Conservation (phyloP, 768 basidiomycete genomes). For the Auricularia sp. region DNA sequence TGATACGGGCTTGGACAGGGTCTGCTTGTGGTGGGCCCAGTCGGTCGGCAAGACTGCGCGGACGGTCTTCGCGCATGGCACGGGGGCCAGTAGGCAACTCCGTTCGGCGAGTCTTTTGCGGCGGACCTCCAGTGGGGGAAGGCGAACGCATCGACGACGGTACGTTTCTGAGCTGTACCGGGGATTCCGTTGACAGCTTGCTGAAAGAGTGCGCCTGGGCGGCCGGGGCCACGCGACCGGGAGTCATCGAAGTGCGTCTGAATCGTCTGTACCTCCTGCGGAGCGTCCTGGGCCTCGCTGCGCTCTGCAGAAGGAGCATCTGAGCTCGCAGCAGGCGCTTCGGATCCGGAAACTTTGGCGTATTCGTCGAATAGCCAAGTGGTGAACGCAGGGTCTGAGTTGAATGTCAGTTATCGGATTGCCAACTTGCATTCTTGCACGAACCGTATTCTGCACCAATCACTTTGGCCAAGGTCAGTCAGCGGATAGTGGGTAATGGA, state of each 20-base stretch:
- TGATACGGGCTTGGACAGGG: slow-evolving; percentile 70
- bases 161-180: slow-evolving; percentile 10
- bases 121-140: slow-evolving; percentile 10
- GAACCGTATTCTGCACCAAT: slow-evolving; percentile 45
- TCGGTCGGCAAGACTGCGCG: slow-evolving; percentile 70
- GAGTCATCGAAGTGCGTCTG: slow-evolving; percentile 15
- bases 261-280: background rate
- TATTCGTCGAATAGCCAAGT: slow-evolving; percentile 83
- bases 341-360: slow-evolving; percentile 42
- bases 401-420: too few relatives aligned
- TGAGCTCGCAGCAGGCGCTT: background rate
- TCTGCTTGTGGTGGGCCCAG: slow-evolving; percentile 47
- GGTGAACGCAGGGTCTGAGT: slow-evolving; percentile 67
- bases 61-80: slow-evolving; percentile 49
- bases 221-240: slow-evolving; percentile 46
- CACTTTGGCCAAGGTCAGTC: slow-evolving; percentile 21
- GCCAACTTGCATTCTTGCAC: slow-evolving; percentile 11
- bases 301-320: slow-evolving; percentile 2
- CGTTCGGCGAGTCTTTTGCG: slow-evolving; percentile 61
- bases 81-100: slow-evolving; percentile 71
- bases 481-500: slow-evolving; percentile 2
- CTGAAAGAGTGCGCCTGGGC: slow-evolving; percentile 7
- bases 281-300: background rate
- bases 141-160: slow-evolving; percentile 14
- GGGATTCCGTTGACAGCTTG: slow-evolving; percentile 11